Evolutionary conservation across 345 rosid genomes (phyloP), one percentile per base, ranked within the genome.

Genomic region (Sisymbrium altissimum): DNA sequence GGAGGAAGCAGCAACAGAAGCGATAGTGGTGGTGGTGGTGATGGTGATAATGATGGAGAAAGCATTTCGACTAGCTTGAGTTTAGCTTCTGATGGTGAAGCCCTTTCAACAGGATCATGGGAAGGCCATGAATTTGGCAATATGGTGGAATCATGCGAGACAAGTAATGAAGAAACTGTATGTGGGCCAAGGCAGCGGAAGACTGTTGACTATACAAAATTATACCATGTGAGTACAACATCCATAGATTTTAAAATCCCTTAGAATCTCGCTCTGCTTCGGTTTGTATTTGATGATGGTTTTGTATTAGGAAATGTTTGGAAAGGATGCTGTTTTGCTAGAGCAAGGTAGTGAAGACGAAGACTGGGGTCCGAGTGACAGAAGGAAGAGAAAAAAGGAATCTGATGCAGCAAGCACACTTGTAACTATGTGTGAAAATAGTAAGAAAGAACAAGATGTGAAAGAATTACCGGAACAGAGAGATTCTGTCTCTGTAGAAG

Each of bases 301-400:
- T 52, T 66, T 40, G 50, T 38, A n/a, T 83, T 27, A 95, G 99
- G 99, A 92, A 83, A 92, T 95, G 98, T 95, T 95, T 72, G 99
- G 99, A 64, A 95, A 89, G 82, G 99, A 92, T 81, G 91, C 88
- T 64, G 78, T 75, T 58, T 74, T 79, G 46, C 80, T 74, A 50
- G 98, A 91, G 69, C 93, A 84, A 82, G 80, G 82, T 54, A 95
- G 97, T 35, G 99, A 95, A 81, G 99, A 95, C 80, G 99, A 95
- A 84, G 99, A 95, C 70, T 95, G 98, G 99, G 99, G 99, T 80
- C 99, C 99, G 39, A 72, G 79, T 40, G 88, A 85, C 75, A 86
- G 86, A 84, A 90, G 86, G 75, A 82, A 88, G 64, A 89, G 85
- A 77, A 85, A 45, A 82, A 92, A 87, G 75, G 97, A 89, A 70